Evolutionary conservation across 345 rosid genomes (phyloP).

Genomic region (Iberis pinnata): DNA sequence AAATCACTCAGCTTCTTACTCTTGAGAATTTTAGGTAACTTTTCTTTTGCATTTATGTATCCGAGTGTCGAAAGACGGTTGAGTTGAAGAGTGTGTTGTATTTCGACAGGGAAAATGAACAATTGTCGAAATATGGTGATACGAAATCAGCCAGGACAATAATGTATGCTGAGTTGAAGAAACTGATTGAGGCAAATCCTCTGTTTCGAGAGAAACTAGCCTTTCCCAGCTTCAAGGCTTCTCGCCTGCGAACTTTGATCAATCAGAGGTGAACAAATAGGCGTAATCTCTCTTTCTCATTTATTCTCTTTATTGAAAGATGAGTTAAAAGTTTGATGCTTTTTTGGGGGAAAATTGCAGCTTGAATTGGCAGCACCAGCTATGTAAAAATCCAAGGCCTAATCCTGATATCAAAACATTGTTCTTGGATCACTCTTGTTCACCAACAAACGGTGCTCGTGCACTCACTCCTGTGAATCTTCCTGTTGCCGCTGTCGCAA

Average conservation of each 20-base stretch:
- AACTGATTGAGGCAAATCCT: slow-evolving; percentile 83
- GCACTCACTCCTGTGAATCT: slow-evolving; percentile 55
- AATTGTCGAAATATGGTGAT: slow-evolving; percentile 85
- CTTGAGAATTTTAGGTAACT: slow-evolving; percentile 70
- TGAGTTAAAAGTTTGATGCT: background rate
- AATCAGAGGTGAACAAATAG: slow-evolving; percentile 57
- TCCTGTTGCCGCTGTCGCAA: slow-evolving; percentile 66
- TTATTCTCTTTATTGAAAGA: background rate
- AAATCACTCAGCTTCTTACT: slow-evolving; percentile 82
- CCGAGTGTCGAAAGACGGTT: background rate
- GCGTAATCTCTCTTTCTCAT: background rate
- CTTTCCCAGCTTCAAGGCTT: slow-evolving; percentile 65
- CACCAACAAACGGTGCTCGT: slow-evolving; percentile 66
- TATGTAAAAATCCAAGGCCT: slow-evolving; percentile 83
- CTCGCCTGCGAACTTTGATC: slow-evolving; percentile 73
- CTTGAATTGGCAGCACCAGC: slow-evolving; percentile 94
- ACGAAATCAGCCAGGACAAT: slow-evolving; percentile 83
- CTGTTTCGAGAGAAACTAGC: slow-evolving; percentile 78
- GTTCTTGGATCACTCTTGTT: slow-evolving; percentile 72
- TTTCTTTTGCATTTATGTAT: background rate
- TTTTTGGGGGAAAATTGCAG: slow-evolving; percentile 35
- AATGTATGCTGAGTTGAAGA: slow-evolving; percentile 80
- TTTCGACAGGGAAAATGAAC: slow-evolving; percentile 68
- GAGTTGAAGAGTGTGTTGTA: slow-evolving; percentile 6
- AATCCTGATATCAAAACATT: slow-evolving; percentile 92